Evolutionary conservation across 2,329 filamentous ascomycete genomes (phyloP), one percentile per base, ranked within the genome.

Genomic region (Botrytis hyacinthi): DNA sequence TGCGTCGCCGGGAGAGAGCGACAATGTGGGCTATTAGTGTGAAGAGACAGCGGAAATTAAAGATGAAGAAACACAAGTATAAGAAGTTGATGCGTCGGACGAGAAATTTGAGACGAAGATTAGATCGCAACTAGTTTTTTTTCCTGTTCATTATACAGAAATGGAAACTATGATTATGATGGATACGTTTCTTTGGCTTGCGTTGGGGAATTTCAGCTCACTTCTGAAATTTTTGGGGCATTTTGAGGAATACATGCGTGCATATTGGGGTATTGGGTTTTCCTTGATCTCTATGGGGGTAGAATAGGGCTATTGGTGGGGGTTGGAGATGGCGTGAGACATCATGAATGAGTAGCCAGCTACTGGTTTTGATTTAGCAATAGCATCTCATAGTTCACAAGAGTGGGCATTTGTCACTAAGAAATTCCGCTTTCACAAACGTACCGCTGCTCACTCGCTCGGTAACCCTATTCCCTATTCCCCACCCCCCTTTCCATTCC

Each of bases 61-160:
- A 94, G 90, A 99, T 99, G 95, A 99, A 99, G 93, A 99, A 98
- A 90, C 95, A 98, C 89, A 99, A 99, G 91, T 97, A 97, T 85
- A 98, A 98, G 94, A 99, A 99, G 90, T 87, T 98, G 78, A 94
- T 97, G 93, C 93, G 92, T 87, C 89, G 90, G 22, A 98, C 95
- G 81, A 90, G 95, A 82, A 95, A 93, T 82, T 83, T 94, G 86
- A 91, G 95, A 82, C 90, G 94, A 82, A 97, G 95, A 70, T 76
- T 81, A 75, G 80, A 81, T 76, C 78, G 80, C 73, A 81, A 80
- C 75, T 81, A 81, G 78, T n/a, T 32, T 26, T 48, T 57, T 48
- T n/a, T 18, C 6, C n/a, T 57, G 51, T 29, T 44, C 26, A 26
- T 22, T 54, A 44, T 57, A 26, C 51, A 68, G 46, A 29, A 18